Percentiles rank a stretch among this genome's conserved stretches.
Conservation (phyloP, 805 yeast genomes). For the Yarrowia phangngaensis region DNA sequence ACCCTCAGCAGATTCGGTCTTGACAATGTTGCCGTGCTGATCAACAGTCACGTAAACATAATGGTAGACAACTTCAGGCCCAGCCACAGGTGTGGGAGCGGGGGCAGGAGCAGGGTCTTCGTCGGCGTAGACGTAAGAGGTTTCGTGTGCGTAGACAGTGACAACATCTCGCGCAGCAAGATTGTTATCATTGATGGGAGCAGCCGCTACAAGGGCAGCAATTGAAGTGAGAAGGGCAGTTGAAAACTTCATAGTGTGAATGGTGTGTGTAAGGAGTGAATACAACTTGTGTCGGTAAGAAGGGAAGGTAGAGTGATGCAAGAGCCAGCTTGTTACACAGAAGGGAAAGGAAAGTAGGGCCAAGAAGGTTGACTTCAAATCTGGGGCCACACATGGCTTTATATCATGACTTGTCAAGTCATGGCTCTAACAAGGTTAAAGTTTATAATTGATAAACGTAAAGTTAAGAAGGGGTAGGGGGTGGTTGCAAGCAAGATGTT, state of each 20-base stretch:
- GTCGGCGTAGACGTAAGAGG: conserved; percentile 27
- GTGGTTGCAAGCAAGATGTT: too few relatives aligned
- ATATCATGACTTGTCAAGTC: too few relatives aligned
- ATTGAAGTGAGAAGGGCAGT: conserved; percentile 27
- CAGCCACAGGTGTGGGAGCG: conserved; percentile 25
- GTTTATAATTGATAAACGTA: not conserved
- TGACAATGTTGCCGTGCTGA: conserved; percentile 40
- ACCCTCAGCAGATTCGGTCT: conserved; percentile 27
- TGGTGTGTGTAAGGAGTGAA: conserved; percentile 3
- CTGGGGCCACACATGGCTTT: conserved; percentile 4
- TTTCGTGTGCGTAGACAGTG: conserved; percentile 27
- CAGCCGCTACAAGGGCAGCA: conserved; percentile 29
- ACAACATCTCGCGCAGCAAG: conserved; percentile 19
- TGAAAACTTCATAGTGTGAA: conserved; percentile 29
- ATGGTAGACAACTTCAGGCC: conserved; percentile 36
- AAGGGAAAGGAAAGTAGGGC: conserved; percentile 23
- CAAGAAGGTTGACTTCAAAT: not conserved
- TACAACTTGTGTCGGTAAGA: not conserved
- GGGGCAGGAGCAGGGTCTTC: conserved; percentile 28
- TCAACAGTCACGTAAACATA: conserved; percentile 47
- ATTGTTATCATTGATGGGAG: conserved; percentile 28
- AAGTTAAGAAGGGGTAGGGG: conserved; percentile 18
- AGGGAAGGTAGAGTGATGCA: conserved; percentile 22
- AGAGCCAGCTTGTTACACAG: conserved; percentile 21
- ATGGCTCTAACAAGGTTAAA: not conserved